These are phyloP conservation scores for Pestalotiopsis sp. DNA, from an alignment of 2,329 filamentous ascomycete species.

Conservation along the genomic window DNA sequence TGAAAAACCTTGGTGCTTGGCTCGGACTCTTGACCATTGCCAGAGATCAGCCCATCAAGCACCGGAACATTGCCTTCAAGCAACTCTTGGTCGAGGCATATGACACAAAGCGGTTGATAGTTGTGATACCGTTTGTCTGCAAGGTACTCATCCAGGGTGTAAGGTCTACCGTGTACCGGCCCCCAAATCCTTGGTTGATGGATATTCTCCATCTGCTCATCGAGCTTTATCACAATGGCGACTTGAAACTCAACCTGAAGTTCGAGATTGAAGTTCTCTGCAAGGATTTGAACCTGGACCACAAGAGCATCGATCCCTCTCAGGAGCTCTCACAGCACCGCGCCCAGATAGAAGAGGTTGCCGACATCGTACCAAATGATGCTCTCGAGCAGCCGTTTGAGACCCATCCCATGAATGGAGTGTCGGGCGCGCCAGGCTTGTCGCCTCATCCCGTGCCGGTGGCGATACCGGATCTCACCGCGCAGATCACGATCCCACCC, in stretches of 20 bases:
- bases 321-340: constrained; percentile 78
- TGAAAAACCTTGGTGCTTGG: constrained; percentile 95
- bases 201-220: constrained; percentile 90
- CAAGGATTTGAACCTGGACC: constrained; percentile 87
- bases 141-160: constrained; percentile 88
- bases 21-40: constrained; percentile 91
- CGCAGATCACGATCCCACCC: constrained; percentile 78
- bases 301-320: constrained; percentile 87
- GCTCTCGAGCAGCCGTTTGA: constrained; percentile 76
- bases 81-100: constrained; percentile 92
- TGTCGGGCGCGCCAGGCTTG: constrained; percentile 72
- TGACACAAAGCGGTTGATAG: constrained; percentile 85
- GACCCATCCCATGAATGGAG: constrained; percentile 75
- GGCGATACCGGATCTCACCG: constrained; percentile 81
- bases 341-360: constrained; percentile 62
- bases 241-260: constrained; percentile 94
- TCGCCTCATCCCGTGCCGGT: constrained; percentile 78
- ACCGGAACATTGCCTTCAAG: constrained; percentile 96
- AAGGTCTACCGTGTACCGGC: constrained; percentile 85
- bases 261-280: constrained; percentile 98
- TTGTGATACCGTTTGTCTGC: constrained; percentile 97
- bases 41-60: constrained; percentile 91
- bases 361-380: constrained; percentile 65
- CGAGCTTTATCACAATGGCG: constrained; percentile 90
- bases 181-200: constrained; percentile 97